Conservation (phyloP, 2,329 filamentous ascomycete genomes). For the Trichoderma koningiopsis region DNA sequence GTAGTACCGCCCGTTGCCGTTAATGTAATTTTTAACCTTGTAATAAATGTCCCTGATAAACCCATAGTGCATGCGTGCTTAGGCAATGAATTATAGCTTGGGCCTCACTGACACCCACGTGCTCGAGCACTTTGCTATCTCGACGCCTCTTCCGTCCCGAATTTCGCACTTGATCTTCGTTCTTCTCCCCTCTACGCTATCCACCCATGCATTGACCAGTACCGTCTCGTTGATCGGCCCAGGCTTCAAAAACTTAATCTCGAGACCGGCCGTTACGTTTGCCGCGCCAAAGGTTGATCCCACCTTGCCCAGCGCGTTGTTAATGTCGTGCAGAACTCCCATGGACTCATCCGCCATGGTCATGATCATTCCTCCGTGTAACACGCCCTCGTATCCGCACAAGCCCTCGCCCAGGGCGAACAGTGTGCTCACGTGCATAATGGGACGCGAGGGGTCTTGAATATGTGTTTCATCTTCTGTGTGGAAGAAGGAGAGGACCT, state of each 20-base stretch:
- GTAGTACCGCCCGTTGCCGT: background rate
- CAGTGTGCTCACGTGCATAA: constrained; percentile 38
- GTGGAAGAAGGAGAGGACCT: constrained; percentile 42
- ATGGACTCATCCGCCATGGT: constrained; percentile 44
- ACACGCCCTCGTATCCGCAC: constrained; percentile 37
- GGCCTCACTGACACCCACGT: constrained; percentile 39
- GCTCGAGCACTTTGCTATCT: constrained; percentile 38
- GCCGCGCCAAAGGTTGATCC: constrained; percentile 34
- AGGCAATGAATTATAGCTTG: constrained; percentile 31
- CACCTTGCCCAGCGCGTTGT: constrained; percentile 38
- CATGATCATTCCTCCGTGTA: constrained; percentile 43
- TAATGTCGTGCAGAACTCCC: constrained; percentile 42
- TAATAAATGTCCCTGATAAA: background rate
- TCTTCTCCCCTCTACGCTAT: constrained; percentile 40
- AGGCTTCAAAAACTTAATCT: constrained; percentile 41
- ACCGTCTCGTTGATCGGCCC: constrained; percentile 37
- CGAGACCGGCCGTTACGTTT: constrained; percentile 41
- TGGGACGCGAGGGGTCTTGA: constrained; percentile 31
- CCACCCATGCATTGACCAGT: constrained; percentile 38
- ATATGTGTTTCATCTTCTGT: constrained; percentile 33
- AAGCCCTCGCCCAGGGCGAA: constrained; percentile 40
- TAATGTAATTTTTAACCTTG: background rate
- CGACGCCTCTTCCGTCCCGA: constrained; percentile 35
- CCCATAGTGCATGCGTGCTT: background rate
- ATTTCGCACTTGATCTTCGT: constrained; percentile 37